These are phyloP conservation scores for Hygrophila difformis DNA, from an alignment of 257 asterid species.

Conservation along the genomic window DNA sequence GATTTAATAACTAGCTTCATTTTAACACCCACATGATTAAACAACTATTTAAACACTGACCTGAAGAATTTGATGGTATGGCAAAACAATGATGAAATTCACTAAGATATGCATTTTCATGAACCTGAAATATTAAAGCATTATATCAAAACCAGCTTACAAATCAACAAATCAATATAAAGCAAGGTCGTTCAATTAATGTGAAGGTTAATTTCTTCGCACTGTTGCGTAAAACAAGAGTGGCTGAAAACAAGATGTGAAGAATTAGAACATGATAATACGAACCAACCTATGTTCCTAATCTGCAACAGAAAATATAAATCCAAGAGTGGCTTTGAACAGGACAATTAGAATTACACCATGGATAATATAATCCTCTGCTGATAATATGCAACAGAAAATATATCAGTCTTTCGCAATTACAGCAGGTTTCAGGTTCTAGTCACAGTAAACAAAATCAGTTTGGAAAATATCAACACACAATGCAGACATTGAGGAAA, in stretches of 20 bases:
- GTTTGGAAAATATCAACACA: neutral
- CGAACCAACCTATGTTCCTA: neutral
- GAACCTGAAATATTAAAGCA: constrained; percentile 44
- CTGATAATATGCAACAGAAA: too few species aligned
- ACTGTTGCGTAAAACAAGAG: too few species aligned
- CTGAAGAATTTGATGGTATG: constrained; percentile 62
- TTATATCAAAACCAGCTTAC: constrained; percentile 8
- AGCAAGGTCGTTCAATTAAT: too few species aligned
- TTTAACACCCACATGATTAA: neutral
- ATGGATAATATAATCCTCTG: too few species aligned
- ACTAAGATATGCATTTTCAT: constrained; percentile 86
- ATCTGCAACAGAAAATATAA: too few species aligned
- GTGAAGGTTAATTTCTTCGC: too few species aligned
- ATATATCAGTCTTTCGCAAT: neutral
- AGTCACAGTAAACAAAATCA: constrained; percentile 6
- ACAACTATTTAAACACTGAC: constrained; percentile 31
- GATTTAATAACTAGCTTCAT: neutral
- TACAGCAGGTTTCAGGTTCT: constrained; percentile 1
- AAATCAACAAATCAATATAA: constrained; percentile 4
- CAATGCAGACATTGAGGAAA: constrained; percentile 5
- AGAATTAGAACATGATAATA: neutral
- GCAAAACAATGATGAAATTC: constrained; percentile 93
- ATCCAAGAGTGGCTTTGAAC: too few species aligned
- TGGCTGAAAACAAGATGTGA: too few species aligned
- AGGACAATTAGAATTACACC: too few species aligned